A percentile compares a stretch with the other conserved stretches of the same genome.
Conservation (phyloP, 106 monocot species). For the Allium sativum region DNA sequence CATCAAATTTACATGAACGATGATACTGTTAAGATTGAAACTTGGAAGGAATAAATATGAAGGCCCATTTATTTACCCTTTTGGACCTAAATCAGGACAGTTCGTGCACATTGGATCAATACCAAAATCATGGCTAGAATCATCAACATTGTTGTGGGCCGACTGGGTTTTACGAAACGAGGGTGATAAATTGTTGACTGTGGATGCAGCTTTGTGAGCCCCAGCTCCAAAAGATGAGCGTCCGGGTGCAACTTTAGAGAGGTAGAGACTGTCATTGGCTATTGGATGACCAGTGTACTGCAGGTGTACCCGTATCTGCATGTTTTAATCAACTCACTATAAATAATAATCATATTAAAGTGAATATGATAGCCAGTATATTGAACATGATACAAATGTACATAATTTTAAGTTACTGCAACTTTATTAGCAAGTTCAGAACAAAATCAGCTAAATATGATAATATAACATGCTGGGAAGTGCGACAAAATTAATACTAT, state of each 20-base stretch:
- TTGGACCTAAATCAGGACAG: slow-evolving; percentile 72
- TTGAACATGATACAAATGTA: too few species aligned
- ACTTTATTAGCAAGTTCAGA: background rate
- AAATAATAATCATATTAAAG: background rate
- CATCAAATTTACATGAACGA: background rate
- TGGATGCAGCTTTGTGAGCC: slow-evolving; percentile 31
- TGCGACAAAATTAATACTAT: too few species aligned
- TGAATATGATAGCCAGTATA: too few species aligned
- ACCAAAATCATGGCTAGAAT: slow-evolving; percentile 22
- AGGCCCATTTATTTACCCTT: slow-evolving; percentile 37
- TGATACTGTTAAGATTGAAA: too few species aligned
- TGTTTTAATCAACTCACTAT: slow-evolving; percentile 4
- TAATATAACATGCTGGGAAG: background rate
- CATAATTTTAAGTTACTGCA: background rate
- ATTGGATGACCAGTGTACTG: slow-evolving; percentile 79
- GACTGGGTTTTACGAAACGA: background rate
- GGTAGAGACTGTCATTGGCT: slow-evolving; percentile 73
- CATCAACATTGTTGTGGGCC: background rate
- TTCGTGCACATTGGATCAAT: slow-evolving; percentile 91
- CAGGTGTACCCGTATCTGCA: slow-evolving; percentile 96
- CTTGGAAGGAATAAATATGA: background rate
- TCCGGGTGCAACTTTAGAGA: slow-evolving; percentile 26
- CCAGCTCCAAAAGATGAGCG: slow-evolving; percentile 39
- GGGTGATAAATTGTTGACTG: slow-evolving; percentile 3
- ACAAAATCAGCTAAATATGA: background rate